phyloP scores from a whole-genome alignment of 1,284 basidiomycete genomes.

The Kwoniella shivajii region DNA sequence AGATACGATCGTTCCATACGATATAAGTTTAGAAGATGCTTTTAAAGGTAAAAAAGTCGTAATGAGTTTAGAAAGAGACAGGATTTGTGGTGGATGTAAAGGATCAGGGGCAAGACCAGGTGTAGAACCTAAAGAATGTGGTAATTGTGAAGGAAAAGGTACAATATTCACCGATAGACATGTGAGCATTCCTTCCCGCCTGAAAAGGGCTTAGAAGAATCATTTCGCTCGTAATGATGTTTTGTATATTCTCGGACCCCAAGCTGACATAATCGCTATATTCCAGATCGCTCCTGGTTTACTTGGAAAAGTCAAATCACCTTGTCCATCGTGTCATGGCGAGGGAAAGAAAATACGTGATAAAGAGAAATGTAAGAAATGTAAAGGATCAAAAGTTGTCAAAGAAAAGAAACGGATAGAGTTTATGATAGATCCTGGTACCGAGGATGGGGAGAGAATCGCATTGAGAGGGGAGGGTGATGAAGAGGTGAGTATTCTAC shows the following conservation, averaged over 20 bases:
- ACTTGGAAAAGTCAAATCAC: slow-evolving; percentile 57
- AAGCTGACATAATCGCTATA: neutral
- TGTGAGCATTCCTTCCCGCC: slow-evolving; percentile 28
- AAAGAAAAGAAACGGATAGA: slow-evolving; percentile 87
- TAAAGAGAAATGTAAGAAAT: slow-evolving; percentile 94
- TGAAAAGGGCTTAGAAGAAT: neutral
- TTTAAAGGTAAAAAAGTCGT: slow-evolving; percentile 89
- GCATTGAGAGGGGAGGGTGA: slow-evolving; percentile 88
- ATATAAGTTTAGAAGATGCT: slow-evolving; percentile 87
- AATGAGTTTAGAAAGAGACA: slow-evolving; percentile 85
- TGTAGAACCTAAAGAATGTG: slow-evolving; percentile 78
- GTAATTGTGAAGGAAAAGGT: slow-evolving; percentile 75
- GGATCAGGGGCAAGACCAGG: slow-evolving; percentile 82
- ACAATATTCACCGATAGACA: slow-evolving; percentile 47
- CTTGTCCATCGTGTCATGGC: slow-evolving; percentile 79
- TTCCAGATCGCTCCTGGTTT: slow-evolving; percentile 50
- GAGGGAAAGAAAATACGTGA: slow-evolving; percentile 78
- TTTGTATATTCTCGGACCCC: neutral
- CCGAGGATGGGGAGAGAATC: slow-evolving; percentile 79
- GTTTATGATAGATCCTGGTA: slow-evolving; percentile 84
- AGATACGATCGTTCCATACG: slow-evolving; percentile 76
- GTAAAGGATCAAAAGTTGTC: slow-evolving; percentile 81
- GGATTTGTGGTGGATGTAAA: slow-evolving; percentile 75
- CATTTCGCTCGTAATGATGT: neutral
- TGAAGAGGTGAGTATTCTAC: slow-evolving; percentile 65